These are phyloP conservation scores for Alternaria infectoria DNA, from an alignment of 2,329 filamentous ascomycete species.

Conservation along the genomic window DNA sequence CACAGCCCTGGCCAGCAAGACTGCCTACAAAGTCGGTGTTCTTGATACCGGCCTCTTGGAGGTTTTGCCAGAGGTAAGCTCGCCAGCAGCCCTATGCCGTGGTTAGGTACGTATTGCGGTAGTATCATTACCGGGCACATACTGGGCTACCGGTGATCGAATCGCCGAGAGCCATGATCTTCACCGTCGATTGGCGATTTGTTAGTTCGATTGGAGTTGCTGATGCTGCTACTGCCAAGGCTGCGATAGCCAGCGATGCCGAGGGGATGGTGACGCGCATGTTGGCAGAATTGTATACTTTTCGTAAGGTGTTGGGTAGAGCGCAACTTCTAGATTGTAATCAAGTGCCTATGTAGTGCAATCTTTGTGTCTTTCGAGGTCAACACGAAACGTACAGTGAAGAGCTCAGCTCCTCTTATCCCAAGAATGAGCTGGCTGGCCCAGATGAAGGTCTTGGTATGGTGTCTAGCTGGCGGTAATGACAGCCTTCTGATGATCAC, in stretches of 20 bases:
- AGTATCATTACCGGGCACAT: not conserved
- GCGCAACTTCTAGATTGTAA: not conserved
- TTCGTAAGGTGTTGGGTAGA: not conserved
- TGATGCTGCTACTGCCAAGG: not conserved
- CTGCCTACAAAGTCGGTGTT: conserved; percentile 40
- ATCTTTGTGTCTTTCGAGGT: not conserved
- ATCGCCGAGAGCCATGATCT: conserved; percentile 35
- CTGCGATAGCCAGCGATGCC: not conserved
- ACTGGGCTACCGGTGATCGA: conserved; percentile 31
- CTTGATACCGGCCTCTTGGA: conserved; percentile 25
- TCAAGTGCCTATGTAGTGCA: not conserved
- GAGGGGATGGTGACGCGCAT: not conserved
- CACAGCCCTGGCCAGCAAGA: conserved; percentile 44
- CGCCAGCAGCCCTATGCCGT: conserved; percentile 38
- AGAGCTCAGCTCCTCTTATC: not conserved
- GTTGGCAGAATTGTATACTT: not conserved
- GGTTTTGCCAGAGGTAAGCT: conserved; percentile 32
- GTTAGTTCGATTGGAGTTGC: conserved; percentile 6
- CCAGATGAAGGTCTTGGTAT: not conserved
- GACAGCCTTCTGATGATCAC: not conserved
- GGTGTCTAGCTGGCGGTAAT: too few relatives aligned
- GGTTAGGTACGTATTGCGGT: not conserved
- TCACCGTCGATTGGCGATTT: conserved; percentile 20
- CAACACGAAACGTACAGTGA: not conserved
- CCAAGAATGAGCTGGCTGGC: not conserved